Percentiles rank a stretch among this genome's conserved stretches.
Evolutionary conservation across 768 basidiomycete genomes (phyloP).

Genomic region (Candolleomyces aberdarensis): DNA sequence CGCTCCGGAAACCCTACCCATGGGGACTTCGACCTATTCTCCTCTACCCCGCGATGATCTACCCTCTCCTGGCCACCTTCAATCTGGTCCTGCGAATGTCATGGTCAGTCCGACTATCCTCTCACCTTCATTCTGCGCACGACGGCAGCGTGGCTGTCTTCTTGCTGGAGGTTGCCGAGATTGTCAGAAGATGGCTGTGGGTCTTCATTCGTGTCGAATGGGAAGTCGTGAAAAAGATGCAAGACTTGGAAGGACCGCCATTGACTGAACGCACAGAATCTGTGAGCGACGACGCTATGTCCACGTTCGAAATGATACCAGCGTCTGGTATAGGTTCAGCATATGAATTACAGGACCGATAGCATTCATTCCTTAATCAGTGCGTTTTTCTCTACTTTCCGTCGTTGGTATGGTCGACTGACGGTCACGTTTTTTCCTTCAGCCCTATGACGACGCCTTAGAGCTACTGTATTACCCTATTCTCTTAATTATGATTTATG

Average conservation of each 20-base stretch:
- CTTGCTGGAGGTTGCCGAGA: constrained; percentile 86
- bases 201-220: constrained; percentile 96
- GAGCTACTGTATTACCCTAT: no score
- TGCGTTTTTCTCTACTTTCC: neutral
- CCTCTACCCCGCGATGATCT: constrained; percentile 77
- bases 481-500: no score
- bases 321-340: neutral
- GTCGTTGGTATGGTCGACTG: neutral
- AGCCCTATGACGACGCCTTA: no score
- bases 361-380: neutral
- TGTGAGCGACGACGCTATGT: neutral
- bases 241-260: constrained; percentile 15
- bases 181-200: constrained; percentile 95
- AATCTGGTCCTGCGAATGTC: constrained; percentile 89
- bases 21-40: constrained; percentile 74
- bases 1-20: constrained; percentile 39
- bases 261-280: no score
- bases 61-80: constrained; percentile 77
- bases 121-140: constrained; percentile 73
- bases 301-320: neutral
- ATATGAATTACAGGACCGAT: neutral
- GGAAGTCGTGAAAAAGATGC: constrained; percentile 73
- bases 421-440: neutral
- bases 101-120: constrained; percentile 89
- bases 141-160: constrained; percentile 85